These are phyloP conservation scores for Penicillium sp. DNA, from an alignment of 2,329 filamentous ascomycete species.

Conservation along the genomic window DNA sequence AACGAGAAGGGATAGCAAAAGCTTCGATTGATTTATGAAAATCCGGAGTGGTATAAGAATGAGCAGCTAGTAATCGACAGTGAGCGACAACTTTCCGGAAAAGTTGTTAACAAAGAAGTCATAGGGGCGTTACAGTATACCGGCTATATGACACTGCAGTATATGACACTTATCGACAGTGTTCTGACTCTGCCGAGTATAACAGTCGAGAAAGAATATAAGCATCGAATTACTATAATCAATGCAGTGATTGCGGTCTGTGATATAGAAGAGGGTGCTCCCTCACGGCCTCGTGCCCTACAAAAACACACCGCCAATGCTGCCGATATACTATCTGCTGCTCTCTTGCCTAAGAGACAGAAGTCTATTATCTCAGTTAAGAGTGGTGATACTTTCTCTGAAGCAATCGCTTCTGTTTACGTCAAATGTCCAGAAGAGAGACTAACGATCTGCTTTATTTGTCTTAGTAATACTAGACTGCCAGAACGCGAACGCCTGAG, in stretches of 20 bases:
- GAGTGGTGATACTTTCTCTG: constrained; percentile 11
- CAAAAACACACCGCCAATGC: constrained; percentile 18
- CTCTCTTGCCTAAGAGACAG: constrained; percentile 19
- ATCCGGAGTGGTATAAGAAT: constrained; percentile 32
- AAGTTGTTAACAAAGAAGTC: constrained; percentile 29
- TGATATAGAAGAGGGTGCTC: constrained; percentile 29
- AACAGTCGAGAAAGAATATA: constrained; percentile 29
- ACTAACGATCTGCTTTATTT: constrained; percentile 29
- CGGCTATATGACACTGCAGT: constrained; percentile 25
- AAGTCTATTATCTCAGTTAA: constrained; percentile 6
- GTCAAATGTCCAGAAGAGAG: constrained; percentile 19
- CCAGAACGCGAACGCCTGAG: constrained; percentile 16
- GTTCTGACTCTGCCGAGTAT: constrained; percentile 27
- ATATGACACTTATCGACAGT: constrained; percentile 28
- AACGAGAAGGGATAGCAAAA: constrained; percentile 26
- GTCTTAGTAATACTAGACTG: constrained; percentile 19
- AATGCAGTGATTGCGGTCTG: constrained; percentile 32
- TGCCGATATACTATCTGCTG: constrained; percentile 9
- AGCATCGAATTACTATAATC: constrained; percentile 29
- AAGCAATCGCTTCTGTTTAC: constrained; percentile 21
- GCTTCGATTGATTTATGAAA: constrained; percentile 27
- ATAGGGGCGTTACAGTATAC: constrained; percentile 26
- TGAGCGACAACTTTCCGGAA: constrained; percentile 29
- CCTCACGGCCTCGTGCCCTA: constrained; percentile 14
- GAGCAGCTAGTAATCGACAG: constrained; percentile 33